phyloP scores from a whole-genome alignment of 208 protist genomes.

The Acanthamoeba royreba region DNA sequence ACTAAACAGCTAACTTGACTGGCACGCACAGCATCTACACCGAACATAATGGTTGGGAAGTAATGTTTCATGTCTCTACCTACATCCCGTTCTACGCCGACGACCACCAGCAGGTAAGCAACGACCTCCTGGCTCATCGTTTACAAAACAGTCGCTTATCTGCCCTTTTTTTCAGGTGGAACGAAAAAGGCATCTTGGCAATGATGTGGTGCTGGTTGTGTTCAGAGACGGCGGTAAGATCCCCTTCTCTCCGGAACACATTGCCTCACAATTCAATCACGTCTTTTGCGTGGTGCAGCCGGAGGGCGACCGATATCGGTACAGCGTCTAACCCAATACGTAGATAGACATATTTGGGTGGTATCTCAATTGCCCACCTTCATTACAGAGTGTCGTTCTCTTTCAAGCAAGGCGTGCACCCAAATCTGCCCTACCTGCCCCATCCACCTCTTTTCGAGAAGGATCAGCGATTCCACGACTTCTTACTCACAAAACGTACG shows the following conservation, averaged over 20 bases:
- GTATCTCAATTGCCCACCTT: background rate
- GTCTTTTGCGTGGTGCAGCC: conserved; percentile 23
- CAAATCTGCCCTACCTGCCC: conserved; percentile 44
- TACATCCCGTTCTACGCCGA: background rate
- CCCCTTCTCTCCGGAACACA: conserved; percentile 50
- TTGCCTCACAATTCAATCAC: conserved; percentile 69
- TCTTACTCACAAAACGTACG: conserved; percentile 55
- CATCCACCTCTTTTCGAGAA: conserved; percentile 41
- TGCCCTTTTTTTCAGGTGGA: conserved; percentile 46
- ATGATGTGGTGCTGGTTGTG: conserved; percentile 70
- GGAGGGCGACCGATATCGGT: background rate
- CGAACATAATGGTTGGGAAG: background rate
- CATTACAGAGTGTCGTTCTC: background rate
- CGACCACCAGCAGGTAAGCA: conserved; percentile 51
- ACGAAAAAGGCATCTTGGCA: conserved; percentile 66
- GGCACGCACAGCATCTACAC: conserved; percentile 35
- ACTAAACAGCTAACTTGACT: background rate
- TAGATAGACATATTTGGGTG: background rate
- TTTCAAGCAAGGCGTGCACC: background rate
- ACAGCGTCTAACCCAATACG: background rate
- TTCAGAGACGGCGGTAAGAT: conserved; percentile 55
- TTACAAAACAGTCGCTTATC: background rate
- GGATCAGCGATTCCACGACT: conserved; percentile 14
- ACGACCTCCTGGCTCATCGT: background rate
- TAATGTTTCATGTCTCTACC: conserved; percentile 54